A percentile compares a stretch with the other conserved stretches of the same genome.
Evolutionary conservation across 2,329 filamentous ascomycete genomes (phyloP).

Genomic region (Penicillium hesseltinei): DNA sequence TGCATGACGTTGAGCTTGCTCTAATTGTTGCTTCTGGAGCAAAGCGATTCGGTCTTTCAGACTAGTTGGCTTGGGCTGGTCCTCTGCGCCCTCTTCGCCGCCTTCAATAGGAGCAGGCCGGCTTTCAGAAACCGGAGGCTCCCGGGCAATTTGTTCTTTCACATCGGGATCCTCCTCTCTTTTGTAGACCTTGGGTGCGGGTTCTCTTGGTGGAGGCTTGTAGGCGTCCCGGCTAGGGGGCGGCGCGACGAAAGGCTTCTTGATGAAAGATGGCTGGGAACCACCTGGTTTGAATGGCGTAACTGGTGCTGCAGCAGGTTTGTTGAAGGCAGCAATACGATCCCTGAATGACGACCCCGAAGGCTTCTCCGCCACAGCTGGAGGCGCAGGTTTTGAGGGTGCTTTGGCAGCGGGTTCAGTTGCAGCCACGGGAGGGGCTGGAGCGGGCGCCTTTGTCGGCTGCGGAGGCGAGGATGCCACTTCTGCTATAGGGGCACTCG

Average conservation of each 20-base stretch:
- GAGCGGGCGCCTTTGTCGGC: constrained; percentile 24
- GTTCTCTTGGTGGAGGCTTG: constrained; percentile 71
- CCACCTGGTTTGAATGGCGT: constrained; percentile 84
- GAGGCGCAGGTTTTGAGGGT: constrained; percentile 61
- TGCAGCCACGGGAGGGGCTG: constrained; percentile 27
- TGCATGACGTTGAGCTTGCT: constrained; percentile 79
- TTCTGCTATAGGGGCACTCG: constrained; percentile 28
- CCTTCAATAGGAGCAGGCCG: constrained; percentile 41
- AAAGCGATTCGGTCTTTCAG: constrained; percentile 94
- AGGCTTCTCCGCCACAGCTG: constrained; percentile 69
- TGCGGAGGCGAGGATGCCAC: constrained; percentile 27
- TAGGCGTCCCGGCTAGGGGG: constrained; percentile 91
- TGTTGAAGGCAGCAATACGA: constrained; percentile 96
- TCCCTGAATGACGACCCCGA: constrained; percentile 78
- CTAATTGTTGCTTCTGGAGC: constrained; percentile 88
- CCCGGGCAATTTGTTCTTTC: constrained; percentile 33
- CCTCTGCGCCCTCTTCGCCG: constrained; percentile 60
- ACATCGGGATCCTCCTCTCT: constrained; percentile 76
- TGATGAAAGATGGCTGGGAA: constrained; percentile 70
- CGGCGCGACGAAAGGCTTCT: constrained; percentile 94
- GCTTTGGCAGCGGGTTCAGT: constrained; percentile 39
- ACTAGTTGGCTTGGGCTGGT: constrained; percentile 86
- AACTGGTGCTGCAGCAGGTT: constrained; percentile 76
- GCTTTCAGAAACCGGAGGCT: constrained; percentile 36
- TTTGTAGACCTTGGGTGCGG: constrained; percentile 73